A percentile compares a stretch with the other conserved stretches of the same genome.
phyloP scores from a whole-genome alignment of 1,139 yeast species.

The Nematodospora anomalae region DNA sequence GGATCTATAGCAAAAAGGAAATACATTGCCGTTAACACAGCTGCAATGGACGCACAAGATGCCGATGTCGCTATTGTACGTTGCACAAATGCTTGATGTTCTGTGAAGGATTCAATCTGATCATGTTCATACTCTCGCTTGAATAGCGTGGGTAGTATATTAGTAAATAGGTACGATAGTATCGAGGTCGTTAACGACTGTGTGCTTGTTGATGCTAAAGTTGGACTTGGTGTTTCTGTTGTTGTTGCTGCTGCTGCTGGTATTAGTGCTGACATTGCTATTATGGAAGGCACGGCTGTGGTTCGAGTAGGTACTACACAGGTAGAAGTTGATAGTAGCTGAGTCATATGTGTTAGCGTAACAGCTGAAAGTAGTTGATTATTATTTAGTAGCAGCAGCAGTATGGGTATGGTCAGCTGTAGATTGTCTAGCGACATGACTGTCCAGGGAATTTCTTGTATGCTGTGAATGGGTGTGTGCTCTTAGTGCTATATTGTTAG shows the following conservation, averaged over 20 bases:
- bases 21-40: conserved; percentile 56
- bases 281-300: background rate
- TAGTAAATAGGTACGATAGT: background rate
- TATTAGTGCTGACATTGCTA: background rate
- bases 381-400: background rate
- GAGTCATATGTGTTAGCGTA: background rate
- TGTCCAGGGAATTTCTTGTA: too few species aligned
- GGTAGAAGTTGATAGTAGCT: background rate
- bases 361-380: background rate
- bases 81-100: conserved; percentile 30
- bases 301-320: too few species aligned
- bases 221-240: conserved; percentile 1
- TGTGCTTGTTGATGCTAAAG: conserved; percentile 2
- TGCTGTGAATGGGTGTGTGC: too few species aligned
- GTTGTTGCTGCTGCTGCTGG: conserved; percentile 1
- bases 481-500: too few species aligned
- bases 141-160: background rate
- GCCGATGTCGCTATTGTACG: conserved; percentile 58
- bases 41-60: conserved; percentile 55
- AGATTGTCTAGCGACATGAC: background rate
- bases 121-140: conserved; percentile 14
- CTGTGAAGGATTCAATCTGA: conserved; percentile 29
- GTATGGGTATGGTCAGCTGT: background rate
- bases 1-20: conserved; percentile 62
- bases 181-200: background rate